A percentile compares a stretch with the other conserved stretches of the same genome.
phyloP scores from a whole-genome alignment of 2,329 filamentous ascomycete genomes.

The Venturia aucupariae region DNA sequence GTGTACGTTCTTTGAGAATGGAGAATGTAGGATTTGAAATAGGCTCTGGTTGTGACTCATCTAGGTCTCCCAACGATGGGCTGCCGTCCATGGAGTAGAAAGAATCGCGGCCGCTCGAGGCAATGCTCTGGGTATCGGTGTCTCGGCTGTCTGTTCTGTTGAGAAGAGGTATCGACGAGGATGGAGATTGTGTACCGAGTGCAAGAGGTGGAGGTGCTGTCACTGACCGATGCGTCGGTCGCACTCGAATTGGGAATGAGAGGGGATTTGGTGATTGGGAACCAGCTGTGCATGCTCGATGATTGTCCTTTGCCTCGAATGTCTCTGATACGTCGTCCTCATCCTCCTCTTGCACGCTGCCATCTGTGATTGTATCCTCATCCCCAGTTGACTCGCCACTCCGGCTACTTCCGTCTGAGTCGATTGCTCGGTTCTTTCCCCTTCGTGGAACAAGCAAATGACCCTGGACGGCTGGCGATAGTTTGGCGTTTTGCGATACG shows the following conservation, averaged over 20 bases:
- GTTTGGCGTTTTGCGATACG: slow-evolving; percentile 22
- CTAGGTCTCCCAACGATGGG: not conserved
- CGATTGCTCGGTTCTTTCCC: slow-evolving; percentile 17
- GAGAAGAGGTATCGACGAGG: not conserved
- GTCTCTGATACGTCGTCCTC: not conserved
- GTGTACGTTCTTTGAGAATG: not conserved
- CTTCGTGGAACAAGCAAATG: not conserved
- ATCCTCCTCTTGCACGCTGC: not conserved
- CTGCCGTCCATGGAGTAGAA: slow-evolving; percentile 27
- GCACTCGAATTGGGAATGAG: not conserved
- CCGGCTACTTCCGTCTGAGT: slow-evolving; percentile 19
- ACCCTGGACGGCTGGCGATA: not conserved
- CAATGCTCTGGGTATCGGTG: slow-evolving; percentile 24
- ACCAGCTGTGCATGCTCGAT: not conserved
- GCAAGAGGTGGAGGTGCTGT: slow-evolving; percentile 10
- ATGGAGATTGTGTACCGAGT: not conserved
- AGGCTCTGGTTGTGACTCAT: not conserved
- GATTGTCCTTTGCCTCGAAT: not conserved
- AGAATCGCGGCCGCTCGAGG: slow-evolving; percentile 25
- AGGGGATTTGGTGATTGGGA: not conserved
- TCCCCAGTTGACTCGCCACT: slow-evolving; percentile 16
- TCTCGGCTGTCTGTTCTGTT: not conserved
- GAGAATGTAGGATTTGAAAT: not conserved
- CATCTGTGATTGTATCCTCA: slow-evolving; percentile 10
- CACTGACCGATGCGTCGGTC: slow-evolving; percentile 8